Evolutionary conservation across 306 rosid genomes (phyloP).

Genomic region (Gillenia trifoliata): DNA sequence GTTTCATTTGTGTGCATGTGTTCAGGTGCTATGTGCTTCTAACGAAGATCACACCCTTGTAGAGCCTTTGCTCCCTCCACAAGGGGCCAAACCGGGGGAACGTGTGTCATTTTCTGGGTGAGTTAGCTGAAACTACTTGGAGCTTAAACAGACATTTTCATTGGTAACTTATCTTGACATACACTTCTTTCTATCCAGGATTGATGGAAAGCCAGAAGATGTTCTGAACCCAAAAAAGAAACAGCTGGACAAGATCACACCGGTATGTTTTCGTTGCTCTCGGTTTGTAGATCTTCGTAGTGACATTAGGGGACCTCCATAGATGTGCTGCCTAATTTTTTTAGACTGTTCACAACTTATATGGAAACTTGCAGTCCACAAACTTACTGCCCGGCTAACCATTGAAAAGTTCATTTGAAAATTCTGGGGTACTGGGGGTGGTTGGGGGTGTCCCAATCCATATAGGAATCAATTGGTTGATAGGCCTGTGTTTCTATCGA

Average conservation of each 20-base stretch:
- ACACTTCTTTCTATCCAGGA: slow-evolving; percentile 36
- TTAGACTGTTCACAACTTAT: neutral
- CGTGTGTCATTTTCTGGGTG: slow-evolving; percentile 75
- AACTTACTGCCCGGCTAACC: neutral
- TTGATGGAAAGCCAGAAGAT: slow-evolving; percentile 96
- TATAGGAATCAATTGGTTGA: neutral
- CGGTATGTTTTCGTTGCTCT: slow-evolving; percentile 41
- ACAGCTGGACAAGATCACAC: slow-evolving; percentile 91
- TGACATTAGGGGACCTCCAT: neutral
- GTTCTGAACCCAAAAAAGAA: slow-evolving; percentile 98
- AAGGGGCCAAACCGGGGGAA: slow-evolving; percentile 82
- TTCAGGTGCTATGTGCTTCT: slow-evolving; percentile 89
- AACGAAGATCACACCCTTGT: slow-evolving; percentile 71
- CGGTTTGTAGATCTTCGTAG: neutral
- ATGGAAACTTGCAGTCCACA: neutral
- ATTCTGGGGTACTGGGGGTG: neutral
- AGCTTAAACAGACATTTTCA: slow-evolving; percentile 2
- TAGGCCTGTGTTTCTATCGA: neutral
- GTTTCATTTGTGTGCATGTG: slow-evolving; percentile 1
- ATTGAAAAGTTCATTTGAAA: neutral
- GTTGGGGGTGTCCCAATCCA: neutral
- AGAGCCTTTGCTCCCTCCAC: slow-evolving; percentile 91
- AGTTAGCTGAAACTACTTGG: slow-evolving; percentile 18
- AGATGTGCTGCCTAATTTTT: neutral
- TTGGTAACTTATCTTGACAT: neutral